A percentile compares a stretch with the other conserved stretches of the same genome.
Conservation (phyloP, 2,329 filamentous ascomycete species). For the Elsinoe batatas region DNA sequence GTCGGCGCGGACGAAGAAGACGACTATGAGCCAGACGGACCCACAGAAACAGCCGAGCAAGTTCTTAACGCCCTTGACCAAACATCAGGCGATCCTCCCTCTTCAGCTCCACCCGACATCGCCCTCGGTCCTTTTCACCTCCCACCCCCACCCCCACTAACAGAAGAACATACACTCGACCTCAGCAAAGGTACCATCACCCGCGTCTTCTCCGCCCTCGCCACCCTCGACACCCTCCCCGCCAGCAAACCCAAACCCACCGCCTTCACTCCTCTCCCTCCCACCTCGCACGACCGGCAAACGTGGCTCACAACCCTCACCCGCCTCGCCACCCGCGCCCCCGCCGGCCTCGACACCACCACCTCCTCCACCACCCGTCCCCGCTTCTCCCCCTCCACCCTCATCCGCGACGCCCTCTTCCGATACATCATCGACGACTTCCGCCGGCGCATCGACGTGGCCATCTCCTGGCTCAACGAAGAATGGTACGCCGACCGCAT, state of each 20-base stretch:
- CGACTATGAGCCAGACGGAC: constrained; percentile 85
- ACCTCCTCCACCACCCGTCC: not conserved
- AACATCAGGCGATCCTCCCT: constrained; percentile 39
- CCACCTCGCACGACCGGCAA: constrained; percentile 69
- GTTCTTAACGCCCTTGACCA: constrained; percentile 68
- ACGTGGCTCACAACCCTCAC: constrained; percentile 85
- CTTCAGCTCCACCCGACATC: constrained; percentile 32
- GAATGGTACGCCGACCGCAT: constrained; percentile 93
- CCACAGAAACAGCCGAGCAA: constrained; percentile 63
- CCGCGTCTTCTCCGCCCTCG: constrained; percentile 70
- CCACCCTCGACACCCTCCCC: constrained; percentile 57
- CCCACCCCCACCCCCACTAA: constrained; percentile 64
- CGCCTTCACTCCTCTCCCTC: constrained; percentile 72
- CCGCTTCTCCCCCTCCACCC: constrained; percentile 47
- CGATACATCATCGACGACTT: constrained; percentile 88
- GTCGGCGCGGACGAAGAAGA: constrained; percentile 64
- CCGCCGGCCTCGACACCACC: constrained; percentile 55
- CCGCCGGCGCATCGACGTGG: constrained; percentile 75
- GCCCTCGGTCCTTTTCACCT: constrained; percentile 69
- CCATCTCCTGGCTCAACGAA: constrained; percentile 88
- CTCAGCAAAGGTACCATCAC: constrained; percentile 65
- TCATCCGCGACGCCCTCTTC: constrained; percentile 72
- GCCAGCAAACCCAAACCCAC: constrained; percentile 43
- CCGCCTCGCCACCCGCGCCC: constrained; percentile 71
- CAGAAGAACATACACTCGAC: constrained; percentile 59